Evolutionary conservation across 116 monocot genomes (phyloP).

Genomic region (Iris pallida): DNA sequence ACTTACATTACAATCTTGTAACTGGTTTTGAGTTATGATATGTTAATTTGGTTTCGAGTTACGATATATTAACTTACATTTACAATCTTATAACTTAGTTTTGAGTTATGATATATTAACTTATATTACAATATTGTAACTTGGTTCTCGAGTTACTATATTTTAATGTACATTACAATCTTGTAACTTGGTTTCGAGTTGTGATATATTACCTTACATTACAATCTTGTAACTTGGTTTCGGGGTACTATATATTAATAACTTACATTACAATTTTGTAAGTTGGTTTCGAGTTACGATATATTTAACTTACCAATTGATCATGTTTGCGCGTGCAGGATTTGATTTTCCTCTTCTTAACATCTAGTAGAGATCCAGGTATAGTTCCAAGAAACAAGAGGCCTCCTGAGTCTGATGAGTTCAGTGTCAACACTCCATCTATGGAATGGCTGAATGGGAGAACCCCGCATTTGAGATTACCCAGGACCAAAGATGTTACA

Average conservation of each 20-base stretch:
- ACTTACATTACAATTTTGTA: too few species aligned
- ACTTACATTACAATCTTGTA: too few species aligned
- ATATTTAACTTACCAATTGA: too few species aligned
- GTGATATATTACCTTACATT: background rate
- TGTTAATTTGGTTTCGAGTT: too few species aligned
- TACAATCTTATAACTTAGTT: too few species aligned
- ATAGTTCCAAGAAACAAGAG: conserved; percentile 77
- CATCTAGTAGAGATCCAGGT: conserved; percentile 94
- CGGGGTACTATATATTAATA: too few species aligned
- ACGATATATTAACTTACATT: too few species aligned
- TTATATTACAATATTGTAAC: background rate
- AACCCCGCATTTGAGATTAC: conserved; percentile 46
- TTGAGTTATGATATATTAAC: too few species aligned
- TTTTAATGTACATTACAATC: background rate
- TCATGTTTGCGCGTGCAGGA: conserved; percentile 43
- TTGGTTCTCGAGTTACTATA: too few species aligned
- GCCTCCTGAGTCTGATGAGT: conserved; percentile 51
- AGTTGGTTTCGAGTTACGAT: too few species aligned
- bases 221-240: too few species aligned
- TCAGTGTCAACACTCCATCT: conserved; percentile 47
- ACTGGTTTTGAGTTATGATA: background rate
- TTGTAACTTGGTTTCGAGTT: background rate
- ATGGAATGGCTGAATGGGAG: conserved; percentile 78
- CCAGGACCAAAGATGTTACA: conserved; percentile 57
- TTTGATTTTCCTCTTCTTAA: conserved; percentile 65